Conservation (phyloP, 805 yeast genomes). For the Saturnispora silvae region DNA sequence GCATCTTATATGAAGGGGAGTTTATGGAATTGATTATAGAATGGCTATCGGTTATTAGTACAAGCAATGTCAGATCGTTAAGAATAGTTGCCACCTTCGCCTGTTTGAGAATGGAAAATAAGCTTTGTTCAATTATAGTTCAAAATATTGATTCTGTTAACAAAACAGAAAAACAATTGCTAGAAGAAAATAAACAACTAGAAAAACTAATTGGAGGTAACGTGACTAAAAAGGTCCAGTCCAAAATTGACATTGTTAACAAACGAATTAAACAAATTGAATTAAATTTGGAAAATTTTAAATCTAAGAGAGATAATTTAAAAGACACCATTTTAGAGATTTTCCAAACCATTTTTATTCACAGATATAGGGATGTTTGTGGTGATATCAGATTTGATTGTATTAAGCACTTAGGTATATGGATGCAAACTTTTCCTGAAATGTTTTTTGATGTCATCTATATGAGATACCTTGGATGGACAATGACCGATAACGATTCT, state of each 20-base stretch:
- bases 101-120: slow-evolving; percentile 49
- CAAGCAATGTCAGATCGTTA: slow-evolving; percentile 59
- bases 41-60: slow-evolving; percentile 69
- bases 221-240: slow-evolving; percentile 22
- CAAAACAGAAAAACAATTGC: slow-evolving; percentile 35
- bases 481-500: slow-evolving; percentile 59
- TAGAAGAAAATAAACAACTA: slow-evolving; percentile 17
- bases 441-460: slow-evolving; percentile 58
- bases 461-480: slow-evolving; percentile 75
- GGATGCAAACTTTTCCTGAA: slow-evolving; percentile 68
- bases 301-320: slow-evolving; percentile 40
- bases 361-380: slow-evolving; percentile 75
- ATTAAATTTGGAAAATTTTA: slow-evolving; percentile 30
- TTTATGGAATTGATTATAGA: slow-evolving; percentile 49
- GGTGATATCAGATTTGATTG: slow-evolving; percentile 63
- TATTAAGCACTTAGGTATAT: slow-evolving; percentile 46
- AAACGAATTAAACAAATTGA: slow-evolving; percentile 38
- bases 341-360: slow-evolving; percentile 55
- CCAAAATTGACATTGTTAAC: slow-evolving; percentile 25
- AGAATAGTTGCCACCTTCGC: slow-evolving; percentile 56
- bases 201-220: slow-evolving; percentile 11
- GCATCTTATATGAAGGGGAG: slow-evolving; percentile 36
- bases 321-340: slow-evolving; percentile 55
- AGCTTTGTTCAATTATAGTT: slow-evolving; percentile 41
- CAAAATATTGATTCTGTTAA: slow-evolving; percentile 28